These are phyloP conservation scores for Solanum dulcamara DNA, from an alignment of 257 asterid genomes.

Conservation along the genomic window DNA sequence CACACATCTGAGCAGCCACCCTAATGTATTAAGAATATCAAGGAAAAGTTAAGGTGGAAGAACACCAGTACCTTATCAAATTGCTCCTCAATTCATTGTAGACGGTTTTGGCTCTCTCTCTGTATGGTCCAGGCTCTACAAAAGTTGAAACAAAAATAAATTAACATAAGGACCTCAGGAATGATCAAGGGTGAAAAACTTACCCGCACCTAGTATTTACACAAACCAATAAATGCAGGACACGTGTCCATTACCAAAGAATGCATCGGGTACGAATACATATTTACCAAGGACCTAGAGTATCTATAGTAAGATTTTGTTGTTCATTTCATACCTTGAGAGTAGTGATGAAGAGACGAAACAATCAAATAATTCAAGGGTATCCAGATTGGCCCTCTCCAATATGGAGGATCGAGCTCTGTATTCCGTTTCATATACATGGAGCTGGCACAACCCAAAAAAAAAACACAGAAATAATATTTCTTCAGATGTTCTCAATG, in stretches of 20 bases:
- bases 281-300: background rate
- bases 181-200: background rate
- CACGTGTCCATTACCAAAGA: background rate
- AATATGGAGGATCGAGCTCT: constrained; percentile 91
- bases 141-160: constrained; percentile 1
- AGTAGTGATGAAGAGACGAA: constrained; percentile 72
- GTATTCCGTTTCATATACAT: constrained; percentile 92
- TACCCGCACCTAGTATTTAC: background rate
- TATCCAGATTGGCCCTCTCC: constrained; percentile 99
- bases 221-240: background rate
- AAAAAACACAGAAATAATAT: background rate
- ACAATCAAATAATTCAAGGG: constrained; percentile 92
- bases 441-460: constrained; percentile 34
- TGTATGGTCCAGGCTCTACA: constrained; percentile 77
- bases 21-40: background rate
- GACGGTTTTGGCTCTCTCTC: constrained; percentile 52
- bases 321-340: constrained; percentile 42
- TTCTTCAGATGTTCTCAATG: background rate
- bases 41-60: background rate
- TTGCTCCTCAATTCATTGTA: constrained; percentile 76
- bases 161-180: background rate
- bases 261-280: background rate
- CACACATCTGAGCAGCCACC: background rate
- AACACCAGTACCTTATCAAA: constrained; percentile 54
- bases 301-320: background rate